phyloP scores from a whole-genome alignment of 768 basidiomycete genomes.

The Sporobolomyces phaffii region DNA sequence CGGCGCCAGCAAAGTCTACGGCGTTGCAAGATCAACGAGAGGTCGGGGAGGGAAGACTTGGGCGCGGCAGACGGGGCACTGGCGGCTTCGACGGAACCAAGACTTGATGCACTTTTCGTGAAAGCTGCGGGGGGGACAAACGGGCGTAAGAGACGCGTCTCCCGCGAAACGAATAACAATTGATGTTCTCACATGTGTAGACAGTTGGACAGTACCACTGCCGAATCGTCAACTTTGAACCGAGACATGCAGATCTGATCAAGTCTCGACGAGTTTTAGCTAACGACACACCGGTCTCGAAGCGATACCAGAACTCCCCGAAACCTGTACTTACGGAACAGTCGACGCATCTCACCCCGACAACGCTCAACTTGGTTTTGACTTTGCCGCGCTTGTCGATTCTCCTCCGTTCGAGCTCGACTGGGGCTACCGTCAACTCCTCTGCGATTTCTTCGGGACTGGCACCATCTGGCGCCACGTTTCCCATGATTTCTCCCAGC shows the following conservation, averaged over 20 bases:
- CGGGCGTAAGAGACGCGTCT: no score
- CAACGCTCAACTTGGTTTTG: slow-evolving; percentile 34
- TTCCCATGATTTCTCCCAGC: slow-evolving; percentile 34
- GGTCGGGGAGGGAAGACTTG: slow-evolving; percentile 22
- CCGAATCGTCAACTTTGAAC: slow-evolving; percentile 32
- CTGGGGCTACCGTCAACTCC: slow-evolving; percentile 24
- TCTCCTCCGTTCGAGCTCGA: slow-evolving; percentile 31
- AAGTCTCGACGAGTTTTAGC: no score
- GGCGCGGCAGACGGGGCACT: slow-evolving; percentile 27
- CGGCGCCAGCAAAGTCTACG: not conserved
- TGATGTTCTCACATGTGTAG: slow-evolving; percentile 30
- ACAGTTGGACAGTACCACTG: slow-evolving; percentile 35
- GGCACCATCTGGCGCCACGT: slow-evolving; percentile 15
- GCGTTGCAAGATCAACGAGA: not conserved
- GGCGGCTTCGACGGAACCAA: slow-evolving; percentile 26
- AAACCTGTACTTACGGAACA: slow-evolving; percentile 32
- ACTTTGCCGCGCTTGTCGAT: slow-evolving; percentile 36
- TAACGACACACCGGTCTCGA: no score
- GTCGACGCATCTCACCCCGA: slow-evolving; percentile 30
- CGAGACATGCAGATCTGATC: slow-evolving; percentile 33
- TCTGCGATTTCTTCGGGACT: slow-evolving; percentile 26
- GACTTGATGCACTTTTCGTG: slow-evolving; percentile 29
- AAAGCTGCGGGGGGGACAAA: no score
- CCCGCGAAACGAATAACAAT: no score
- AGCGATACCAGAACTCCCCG: no score